Evolutionary conservation across 208 protist species (phyloP).

Genomic region (Angomonas deanei): DNA sequence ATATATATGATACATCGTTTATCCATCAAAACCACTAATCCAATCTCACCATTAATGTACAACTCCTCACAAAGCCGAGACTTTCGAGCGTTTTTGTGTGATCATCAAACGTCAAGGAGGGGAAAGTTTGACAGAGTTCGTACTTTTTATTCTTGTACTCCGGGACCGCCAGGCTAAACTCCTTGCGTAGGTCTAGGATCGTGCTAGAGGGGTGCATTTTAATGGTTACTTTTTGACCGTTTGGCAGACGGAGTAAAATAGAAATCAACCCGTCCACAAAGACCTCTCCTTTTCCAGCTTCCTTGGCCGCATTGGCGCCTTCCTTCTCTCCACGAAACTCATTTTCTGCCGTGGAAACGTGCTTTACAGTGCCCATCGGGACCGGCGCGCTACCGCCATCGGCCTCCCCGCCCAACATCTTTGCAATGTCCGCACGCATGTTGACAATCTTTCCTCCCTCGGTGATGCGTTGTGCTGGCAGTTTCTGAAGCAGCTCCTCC

Average conservation of each 20-base stretch:
- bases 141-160: constrained; percentile 32
- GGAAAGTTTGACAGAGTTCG: constrained; percentile 79
- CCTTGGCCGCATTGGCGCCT: not conserved
- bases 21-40: not conserved
- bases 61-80: constrained; percentile 47
- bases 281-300: not conserved
- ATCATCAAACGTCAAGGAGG: constrained; percentile 41
- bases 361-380: constrained; percentile 25
- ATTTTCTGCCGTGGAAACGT: constrained; percentile 43
- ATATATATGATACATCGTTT: not conserved
- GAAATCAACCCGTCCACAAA: constrained; percentile 31
- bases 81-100: constrained; percentile 56
- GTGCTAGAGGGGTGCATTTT: constrained; percentile 43
- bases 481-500: constrained; percentile 56
- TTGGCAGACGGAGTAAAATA: constrained; percentile 65
- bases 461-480: constrained; percentile 67
- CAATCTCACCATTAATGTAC: constrained; percentile 47
- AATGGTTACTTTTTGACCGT: constrained; percentile 52
- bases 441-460: constrained; percentile 58
- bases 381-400: not conserved
- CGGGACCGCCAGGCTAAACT: constrained; percentile 50
- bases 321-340: constrained; percentile 9
- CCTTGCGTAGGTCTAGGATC: constrained; percentile 50
- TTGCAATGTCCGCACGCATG: constrained; percentile 49
- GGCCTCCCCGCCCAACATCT: constrained; percentile 31